phyloP scores from a whole-genome alignment of 331 rosid genomes.

The Erythrophleum ivorense region DNA sequence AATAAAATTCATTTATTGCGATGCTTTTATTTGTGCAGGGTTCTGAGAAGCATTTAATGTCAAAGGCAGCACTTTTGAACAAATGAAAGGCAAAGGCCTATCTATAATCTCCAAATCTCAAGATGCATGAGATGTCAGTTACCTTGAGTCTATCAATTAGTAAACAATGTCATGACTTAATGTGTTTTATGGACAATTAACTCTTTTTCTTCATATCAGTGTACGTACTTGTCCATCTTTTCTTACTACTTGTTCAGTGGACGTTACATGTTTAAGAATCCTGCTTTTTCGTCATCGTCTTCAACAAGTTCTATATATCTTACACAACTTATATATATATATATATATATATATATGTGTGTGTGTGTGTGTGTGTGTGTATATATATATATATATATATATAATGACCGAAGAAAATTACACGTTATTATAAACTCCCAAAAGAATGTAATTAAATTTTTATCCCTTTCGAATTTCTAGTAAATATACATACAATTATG shows the following conservation, averaged over 20 bases:
- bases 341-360: neutral
- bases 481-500: too few species aligned
- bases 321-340: neutral
- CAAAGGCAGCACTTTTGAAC: constrained; percentile 71
- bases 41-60: constrained; percentile 69
- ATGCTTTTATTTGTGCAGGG: constrained; percentile 49
- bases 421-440: too few species aligned
- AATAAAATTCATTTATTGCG: neutral
- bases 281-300: neutral
- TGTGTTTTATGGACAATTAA: constrained; percentile 49
- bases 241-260: constrained; percentile 38
- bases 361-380: neutral
- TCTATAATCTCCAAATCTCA: constrained; percentile 5
- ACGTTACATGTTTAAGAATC: constrained; percentile 38
- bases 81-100: constrained; percentile 46
- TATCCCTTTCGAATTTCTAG: too few species aligned
- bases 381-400: too few species aligned
- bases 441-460: too few species aligned
- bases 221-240: constrained; percentile 43
- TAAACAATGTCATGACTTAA: constrained; percentile 38
- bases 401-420: neutral
- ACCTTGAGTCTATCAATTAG: constrained; percentile 41
- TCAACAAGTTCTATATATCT: neutral
- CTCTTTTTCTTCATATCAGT: constrained; percentile 31
- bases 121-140: constrained; percentile 27